These are phyloP conservation scores for Pichia exigua DNA, from an alignment of 805 yeast genomes.

Conservation along the genomic window DNA sequence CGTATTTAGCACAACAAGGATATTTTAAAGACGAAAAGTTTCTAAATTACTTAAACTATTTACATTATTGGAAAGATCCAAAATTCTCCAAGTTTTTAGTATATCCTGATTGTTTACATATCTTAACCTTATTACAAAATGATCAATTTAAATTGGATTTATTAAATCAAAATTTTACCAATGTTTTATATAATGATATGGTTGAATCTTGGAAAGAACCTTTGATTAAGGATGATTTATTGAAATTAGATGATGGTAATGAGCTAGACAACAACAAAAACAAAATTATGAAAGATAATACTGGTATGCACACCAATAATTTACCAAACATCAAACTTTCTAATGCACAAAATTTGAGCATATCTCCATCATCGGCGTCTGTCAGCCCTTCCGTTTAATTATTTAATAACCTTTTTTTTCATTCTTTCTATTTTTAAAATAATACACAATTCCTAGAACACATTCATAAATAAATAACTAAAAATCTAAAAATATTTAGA, in stretches of 20 bases:
- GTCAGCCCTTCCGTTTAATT: not conserved
- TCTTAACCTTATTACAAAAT: conserved; percentile 54
- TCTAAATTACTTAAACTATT: conserved; percentile 65
- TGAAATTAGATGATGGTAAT: not conserved
- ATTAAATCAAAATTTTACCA: conserved; percentile 48
- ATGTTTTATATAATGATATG: conserved; percentile 65
- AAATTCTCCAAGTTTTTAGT: conserved; percentile 63
- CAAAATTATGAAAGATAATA: not conserved
- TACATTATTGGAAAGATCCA: conserved; percentile 80
- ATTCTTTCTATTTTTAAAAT: not conserved
- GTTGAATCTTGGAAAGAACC: conserved; percentile 58
- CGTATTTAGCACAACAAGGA: conserved; percentile 78
- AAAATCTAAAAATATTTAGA: not conserved
- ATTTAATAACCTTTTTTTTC: too few relatives aligned
- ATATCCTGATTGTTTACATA: conserved; percentile 83
- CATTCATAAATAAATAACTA: not conserved
- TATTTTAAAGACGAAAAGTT: conserved; percentile 66
- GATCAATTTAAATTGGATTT: conserved; percentile 49
- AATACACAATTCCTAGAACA: not conserved
- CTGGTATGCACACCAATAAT: not conserved
- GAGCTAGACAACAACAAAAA: not conserved
- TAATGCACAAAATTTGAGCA: not conserved
- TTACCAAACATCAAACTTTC: not conserved
- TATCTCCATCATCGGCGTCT: not conserved
- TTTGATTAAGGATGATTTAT: conserved; percentile 9